Evolutionary conservation across 2,329 filamentous ascomycete species (phyloP).

Genomic region (Monascus ruber): DNA sequence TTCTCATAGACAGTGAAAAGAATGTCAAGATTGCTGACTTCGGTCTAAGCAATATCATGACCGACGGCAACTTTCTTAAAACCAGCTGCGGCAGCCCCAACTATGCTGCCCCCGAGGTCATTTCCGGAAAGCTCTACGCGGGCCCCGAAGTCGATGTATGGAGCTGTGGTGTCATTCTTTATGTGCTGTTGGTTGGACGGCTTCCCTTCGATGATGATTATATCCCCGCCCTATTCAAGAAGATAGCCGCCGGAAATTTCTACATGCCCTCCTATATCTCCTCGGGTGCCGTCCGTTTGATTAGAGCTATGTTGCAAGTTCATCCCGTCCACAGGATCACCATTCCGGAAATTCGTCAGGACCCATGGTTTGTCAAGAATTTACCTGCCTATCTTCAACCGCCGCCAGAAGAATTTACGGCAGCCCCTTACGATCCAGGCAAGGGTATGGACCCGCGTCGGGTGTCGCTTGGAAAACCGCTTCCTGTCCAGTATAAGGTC

Average conservation of each 20-base stretch:
- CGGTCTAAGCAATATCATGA: conserved; percentile 98
- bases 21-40: conserved; percentile 99
- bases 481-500: conserved; percentile 73
- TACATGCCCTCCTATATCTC: conserved; percentile 87
- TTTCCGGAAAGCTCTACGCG: conserved; percentile 93
- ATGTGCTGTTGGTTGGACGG: conserved; percentile 52
- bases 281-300: conserved; percentile 59
- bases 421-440: conserved; percentile 86
- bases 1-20: conserved; percentile 85
- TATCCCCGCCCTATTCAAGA: conserved; percentile 93
- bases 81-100: conserved; percentile 97
- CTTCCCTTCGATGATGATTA: conserved; percentile 97
- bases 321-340: conserved; percentile 91
- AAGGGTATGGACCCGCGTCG: conserved; percentile 77
- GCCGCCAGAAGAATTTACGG: conserved; percentile 81
- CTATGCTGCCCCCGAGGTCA: conserved; percentile 95
- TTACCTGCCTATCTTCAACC: conserved; percentile 77
- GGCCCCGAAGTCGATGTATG: conserved; percentile 95
- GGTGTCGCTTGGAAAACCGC: conserved; percentile 66
- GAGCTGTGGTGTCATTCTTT: conserved; percentile 54
- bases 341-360: conserved; percentile 82
- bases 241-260: conserved; percentile 91
- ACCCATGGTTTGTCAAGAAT: conserved; percentile 87
- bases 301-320: conserved; percentile 87
- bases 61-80: conserved; percentile 96